These are phyloP conservation scores for Rhynchosporium agropyri DNA, from an alignment of 2,329 filamentous ascomycete genomes.

Conservation along the genomic window DNA sequence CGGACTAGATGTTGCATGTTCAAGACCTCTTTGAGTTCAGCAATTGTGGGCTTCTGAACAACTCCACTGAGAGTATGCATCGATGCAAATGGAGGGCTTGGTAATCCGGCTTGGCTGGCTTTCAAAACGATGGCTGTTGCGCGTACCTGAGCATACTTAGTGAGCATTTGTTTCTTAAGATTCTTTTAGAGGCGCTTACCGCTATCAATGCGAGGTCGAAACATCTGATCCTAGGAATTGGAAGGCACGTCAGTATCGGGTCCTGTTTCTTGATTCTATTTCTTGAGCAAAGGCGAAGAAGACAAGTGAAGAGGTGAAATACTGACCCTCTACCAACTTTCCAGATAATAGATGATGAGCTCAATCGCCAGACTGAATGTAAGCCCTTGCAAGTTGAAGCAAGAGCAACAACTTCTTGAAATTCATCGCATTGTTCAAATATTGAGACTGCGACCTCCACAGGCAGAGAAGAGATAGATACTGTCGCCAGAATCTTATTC, in stretches of 20 bases:
- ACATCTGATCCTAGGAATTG: background rate
- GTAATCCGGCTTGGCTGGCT: background rate
- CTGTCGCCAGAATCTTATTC: background rate
- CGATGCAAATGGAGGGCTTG: background rate
- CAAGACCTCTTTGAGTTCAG: conserved; percentile 1
- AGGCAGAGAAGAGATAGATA: background rate
- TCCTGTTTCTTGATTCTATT: too few species aligned
- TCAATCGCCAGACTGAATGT: background rate
- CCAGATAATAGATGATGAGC: background rate
- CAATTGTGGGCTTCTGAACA: background rate
- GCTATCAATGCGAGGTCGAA: conserved; percentile 6
- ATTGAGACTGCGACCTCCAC: background rate
- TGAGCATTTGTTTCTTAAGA: background rate
- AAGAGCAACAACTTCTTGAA: background rate
- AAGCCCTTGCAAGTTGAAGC: conserved; percentile 2
- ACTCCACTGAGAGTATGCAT: background rate
- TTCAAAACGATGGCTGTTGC: conserved; percentile 6
- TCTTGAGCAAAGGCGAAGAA: too few species aligned
- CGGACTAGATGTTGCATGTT: conserved; percentile 12
- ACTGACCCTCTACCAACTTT: background rate
- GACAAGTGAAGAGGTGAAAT: too few species aligned
- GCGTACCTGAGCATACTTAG: background rate
- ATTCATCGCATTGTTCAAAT: conserved; percentile 2
- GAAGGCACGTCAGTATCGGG: too few species aligned
- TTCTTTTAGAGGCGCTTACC: background rate